Percentiles rank a stretch among this genome's conserved stretches.
Evolutionary conservation across 1,284 basidiomycete species (phyloP).

Genomic region (Waitea zeae): DNA sequence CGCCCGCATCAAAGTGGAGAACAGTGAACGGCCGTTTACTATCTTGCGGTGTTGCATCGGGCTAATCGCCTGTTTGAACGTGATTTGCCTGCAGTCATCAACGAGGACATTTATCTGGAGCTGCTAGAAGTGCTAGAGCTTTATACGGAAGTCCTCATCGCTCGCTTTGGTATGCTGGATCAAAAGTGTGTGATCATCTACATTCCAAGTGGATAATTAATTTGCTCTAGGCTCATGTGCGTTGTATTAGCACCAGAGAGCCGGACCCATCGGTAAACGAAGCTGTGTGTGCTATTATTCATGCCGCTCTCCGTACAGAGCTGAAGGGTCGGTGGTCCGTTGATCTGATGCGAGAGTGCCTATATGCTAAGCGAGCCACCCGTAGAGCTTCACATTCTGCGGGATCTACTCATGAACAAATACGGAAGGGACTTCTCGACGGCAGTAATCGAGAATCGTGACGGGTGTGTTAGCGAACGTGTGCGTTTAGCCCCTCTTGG

Average conservation of each 20-base stretch:
- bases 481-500: conserved; percentile 16
- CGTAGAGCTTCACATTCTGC: conserved; percentile 75
- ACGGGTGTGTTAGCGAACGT: conserved; percentile 63
- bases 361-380: too few relatives aligned
- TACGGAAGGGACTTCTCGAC: conserved; percentile 74
- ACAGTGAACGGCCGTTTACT: conserved; percentile 30
- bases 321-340: conserved; percentile 46
- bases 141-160: conserved; percentile 84
- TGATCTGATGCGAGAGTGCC: too few relatives aligned
- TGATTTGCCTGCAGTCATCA: conserved; percentile 37
- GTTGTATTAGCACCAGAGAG: conserved; percentile 40
- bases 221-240: background rate
- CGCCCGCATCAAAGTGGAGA: conserved; percentile 70
- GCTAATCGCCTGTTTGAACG: background rate
- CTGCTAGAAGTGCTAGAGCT: conserved; percentile 86
- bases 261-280: conserved; percentile 73
- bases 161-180: conserved; percentile 85
- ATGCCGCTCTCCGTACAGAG: conserved; percentile 83
- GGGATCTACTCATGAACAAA: conserved; percentile 91
- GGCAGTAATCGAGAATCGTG: conserved; percentile 69
- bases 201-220: conserved; percentile 1
- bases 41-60: conserved; percentile 3
- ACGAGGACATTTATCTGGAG: conserved; percentile 76
- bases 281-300: conserved; percentile 67
- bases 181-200: conserved; percentile 35